Percentiles rank a stretch among this genome's conserved stretches.
phyloP scores from a whole-genome alignment of 306 rosid genomes.

The Prunus fruticosa region DNA sequence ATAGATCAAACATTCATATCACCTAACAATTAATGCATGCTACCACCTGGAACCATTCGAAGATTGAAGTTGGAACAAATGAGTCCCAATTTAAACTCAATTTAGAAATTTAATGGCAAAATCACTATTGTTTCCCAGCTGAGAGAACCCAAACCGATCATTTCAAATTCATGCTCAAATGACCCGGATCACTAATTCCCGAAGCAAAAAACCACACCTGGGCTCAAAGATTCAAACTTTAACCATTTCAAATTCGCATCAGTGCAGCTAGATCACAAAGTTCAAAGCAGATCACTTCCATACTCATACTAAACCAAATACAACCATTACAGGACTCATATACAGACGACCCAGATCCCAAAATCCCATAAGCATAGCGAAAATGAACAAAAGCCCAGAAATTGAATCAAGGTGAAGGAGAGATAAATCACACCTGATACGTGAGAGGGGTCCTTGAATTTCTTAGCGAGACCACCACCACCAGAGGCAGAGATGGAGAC shows the following conservation, averaged over 20 bases:
- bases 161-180: slow-evolving; percentile 2
- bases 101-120: not conserved
- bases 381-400: not conserved
- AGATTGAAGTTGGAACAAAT: not conserved
- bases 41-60: not conserved
- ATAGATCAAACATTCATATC: not conserved
- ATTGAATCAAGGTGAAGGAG: not conserved
- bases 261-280: not conserved
- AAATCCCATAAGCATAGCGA: not conserved
- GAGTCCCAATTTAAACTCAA: not conserved
- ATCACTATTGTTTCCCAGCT: not conserved
- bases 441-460: slow-evolving; percentile 73
- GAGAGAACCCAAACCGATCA: not conserved
- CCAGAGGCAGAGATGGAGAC: slow-evolving; percentile 40
- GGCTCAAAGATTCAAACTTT: not conserved
- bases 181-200: slow-evolving; percentile 3
- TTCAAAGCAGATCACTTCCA: not conserved
- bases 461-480: slow-evolving; percentile 54
- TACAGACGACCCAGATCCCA: slow-evolving; percentile 33
- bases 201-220: not conserved
- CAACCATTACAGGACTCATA: not conserved
- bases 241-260: not conserved
- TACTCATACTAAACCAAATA: not conserved
- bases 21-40: not conserved
- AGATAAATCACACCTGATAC: slow-evolving; percentile 58